phyloP scores from a whole-genome alignment of 805 yeast genomes.

The Ogataea trehaloabstinens region DNA sequence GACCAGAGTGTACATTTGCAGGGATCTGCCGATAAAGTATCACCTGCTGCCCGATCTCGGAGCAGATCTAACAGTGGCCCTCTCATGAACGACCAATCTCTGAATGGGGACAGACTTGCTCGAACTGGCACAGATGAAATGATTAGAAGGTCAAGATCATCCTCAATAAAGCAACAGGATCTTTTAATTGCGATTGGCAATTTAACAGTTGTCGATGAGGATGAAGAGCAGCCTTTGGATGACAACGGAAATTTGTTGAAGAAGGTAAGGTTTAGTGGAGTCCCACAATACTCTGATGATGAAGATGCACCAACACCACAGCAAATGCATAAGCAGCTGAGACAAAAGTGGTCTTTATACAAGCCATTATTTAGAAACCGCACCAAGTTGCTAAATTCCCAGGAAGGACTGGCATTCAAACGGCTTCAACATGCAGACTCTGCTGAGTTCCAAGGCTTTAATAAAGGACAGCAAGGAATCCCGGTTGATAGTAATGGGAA shows the following conservation, averaged over 20 bases:
- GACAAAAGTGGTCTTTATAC: slow-evolving; percentile 34
- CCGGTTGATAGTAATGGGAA: slow-evolving; percentile 27
- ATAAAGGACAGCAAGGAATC: slow-evolving; percentile 14
- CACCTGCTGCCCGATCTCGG: slow-evolving; percentile 15
- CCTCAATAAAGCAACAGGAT: slow-evolving; percentile 15
- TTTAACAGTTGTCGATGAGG: slow-evolving; percentile 16
- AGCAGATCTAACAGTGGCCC: slow-evolving; percentile 29
- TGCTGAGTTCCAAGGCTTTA: slow-evolving; percentile 24
- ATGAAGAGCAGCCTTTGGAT: slow-evolving; percentile 11
- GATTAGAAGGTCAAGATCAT: slow-evolving; percentile 21
- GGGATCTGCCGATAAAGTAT: slow-evolving; percentile 7
- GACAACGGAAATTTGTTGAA: slow-evolving; percentile 29
- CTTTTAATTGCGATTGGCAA: slow-evolving; percentile 20
- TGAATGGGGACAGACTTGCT: background rate
- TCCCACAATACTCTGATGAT: slow-evolving; percentile 47
- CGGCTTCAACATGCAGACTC: slow-evolving; percentile 19
- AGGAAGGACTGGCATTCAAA: slow-evolving; percentile 37
- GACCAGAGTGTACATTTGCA: slow-evolving; percentile 13
- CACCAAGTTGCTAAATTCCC: slow-evolving; percentile 30
- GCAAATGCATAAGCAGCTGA: slow-evolving; percentile 33
- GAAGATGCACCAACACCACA: slow-evolving; percentile 54
- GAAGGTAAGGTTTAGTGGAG: slow-evolving; percentile 53
- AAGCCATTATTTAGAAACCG: slow-evolving; percentile 31
- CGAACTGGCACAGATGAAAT: slow-evolving; percentile 7
- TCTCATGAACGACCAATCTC: slow-evolving; percentile 17